Percentiles rank a stretch among this genome's conserved stretches.
Conservation (phyloP, 495 filamentous ascomycete genomes). For the Darksidea phi region DNA sequence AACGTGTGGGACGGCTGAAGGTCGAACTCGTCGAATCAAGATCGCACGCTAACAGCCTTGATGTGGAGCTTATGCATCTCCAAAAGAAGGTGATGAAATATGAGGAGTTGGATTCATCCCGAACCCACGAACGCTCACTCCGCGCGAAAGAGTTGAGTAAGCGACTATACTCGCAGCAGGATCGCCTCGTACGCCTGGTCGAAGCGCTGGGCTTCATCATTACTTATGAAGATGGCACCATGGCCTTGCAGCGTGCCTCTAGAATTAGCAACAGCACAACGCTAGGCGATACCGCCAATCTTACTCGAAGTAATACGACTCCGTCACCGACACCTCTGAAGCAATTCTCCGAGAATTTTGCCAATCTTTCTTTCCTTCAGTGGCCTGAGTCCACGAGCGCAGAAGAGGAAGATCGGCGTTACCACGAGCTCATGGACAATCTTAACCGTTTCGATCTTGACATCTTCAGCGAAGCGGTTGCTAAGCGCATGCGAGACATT, state of each 20-base stretch:
- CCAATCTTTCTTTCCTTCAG: constrained; percentile 65
- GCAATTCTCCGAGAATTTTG: constrained; percentile 47
- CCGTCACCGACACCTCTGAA: constrained; percentile 37
- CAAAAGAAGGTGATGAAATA: constrained; percentile 56
- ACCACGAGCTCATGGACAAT: constrained; percentile 65
- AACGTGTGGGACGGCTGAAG: constrained; percentile 57
- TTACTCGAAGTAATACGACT: constrained; percentile 33
- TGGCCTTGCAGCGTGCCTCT: constrained; percentile 72
- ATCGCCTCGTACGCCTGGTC: constrained; percentile 71
- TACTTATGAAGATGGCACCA: constrained; percentile 66
- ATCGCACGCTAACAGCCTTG: constrained; percentile 61
- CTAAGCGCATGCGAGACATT: constrained; percentile 83
- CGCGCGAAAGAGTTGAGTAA: constrained; percentile 80
- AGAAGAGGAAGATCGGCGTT: constrained; percentile 67
- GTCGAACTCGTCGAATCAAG: constrained; percentile 65
- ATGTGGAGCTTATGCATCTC: constrained; percentile 58
- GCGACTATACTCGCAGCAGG: constrained; percentile 72
- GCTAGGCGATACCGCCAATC: constrained; percentile 53
- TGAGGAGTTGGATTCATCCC: constrained; percentile 44
- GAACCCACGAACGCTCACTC: constrained; percentile 61
- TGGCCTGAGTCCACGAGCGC: constrained; percentile 73
- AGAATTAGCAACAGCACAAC: constrained; percentile 60
- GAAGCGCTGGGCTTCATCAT: constrained; percentile 82
- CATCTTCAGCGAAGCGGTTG: constrained; percentile 73
- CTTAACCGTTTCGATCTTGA: constrained; percentile 78